Conservation (phyloP, 371 early-diverging fungal species). For the Apophysomyces trapeziformis region DNA sequence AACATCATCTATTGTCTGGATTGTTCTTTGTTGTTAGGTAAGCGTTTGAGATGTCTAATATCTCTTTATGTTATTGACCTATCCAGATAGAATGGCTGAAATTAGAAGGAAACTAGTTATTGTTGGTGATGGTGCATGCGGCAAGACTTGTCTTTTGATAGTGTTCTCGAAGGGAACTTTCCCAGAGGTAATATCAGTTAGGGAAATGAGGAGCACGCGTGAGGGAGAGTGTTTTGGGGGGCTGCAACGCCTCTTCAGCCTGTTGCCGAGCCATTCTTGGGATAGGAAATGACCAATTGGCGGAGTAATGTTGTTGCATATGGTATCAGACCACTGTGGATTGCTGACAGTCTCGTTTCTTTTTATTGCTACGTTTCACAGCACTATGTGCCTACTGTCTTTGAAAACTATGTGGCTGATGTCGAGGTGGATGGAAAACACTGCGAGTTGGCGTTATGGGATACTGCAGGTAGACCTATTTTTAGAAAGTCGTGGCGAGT, state of each 20-base stretch:
- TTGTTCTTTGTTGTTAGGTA: neutral
- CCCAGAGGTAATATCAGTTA: constrained; percentile 72
- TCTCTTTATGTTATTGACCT: neutral
- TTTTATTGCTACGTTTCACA: constrained; percentile 22
- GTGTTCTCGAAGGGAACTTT: constrained; percentile 93
- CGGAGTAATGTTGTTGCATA: neutral
- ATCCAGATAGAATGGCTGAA: constrained; percentile 66
- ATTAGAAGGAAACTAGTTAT: constrained; percentile 95
- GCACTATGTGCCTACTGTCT: constrained; percentile 91
- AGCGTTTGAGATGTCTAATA: neutral
- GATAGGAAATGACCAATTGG: neutral
- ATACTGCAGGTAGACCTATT: constrained; percentile 91
- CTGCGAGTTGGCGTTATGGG: constrained; percentile 82
- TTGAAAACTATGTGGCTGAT: constrained; percentile 94
- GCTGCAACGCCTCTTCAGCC: neutral
- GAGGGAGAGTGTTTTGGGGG: neutral
- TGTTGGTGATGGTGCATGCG: constrained; percentile 98
- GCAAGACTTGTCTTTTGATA: constrained; percentile 97
- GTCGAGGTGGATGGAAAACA: constrained; percentile 65
- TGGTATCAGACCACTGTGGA: neutral
- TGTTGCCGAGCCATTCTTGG: neutral
- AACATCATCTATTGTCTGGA: too few species aligned
- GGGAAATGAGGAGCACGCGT: neutral
- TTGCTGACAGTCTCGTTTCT: neutral
- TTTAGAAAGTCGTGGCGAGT: constrained; percentile 34